Base-by-base conservation (phyloP, 73 alveolate species). In the Paramecium sonneborni region DNA sequence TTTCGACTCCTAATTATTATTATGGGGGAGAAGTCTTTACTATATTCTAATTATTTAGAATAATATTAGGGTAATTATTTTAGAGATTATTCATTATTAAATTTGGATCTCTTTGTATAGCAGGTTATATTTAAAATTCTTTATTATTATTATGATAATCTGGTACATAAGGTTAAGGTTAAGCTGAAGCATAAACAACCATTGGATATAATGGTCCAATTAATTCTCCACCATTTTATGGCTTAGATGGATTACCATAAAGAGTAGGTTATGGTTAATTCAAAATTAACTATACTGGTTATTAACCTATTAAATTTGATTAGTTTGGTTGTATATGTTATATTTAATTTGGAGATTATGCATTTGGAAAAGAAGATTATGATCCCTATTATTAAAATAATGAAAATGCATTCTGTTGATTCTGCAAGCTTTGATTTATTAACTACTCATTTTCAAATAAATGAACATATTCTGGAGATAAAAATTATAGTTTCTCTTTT, bases 171-270 rank as follows among this genome's bases (percentile, higher is more conserved):
- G 58, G 55, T 32, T 35, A 15, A n/a, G 86, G 86, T 14, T 32
- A 38, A 14, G 58, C 52, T 32, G 57, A 32, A 1, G 86, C 86
- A 72, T 72, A 72, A 1, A 72, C 86, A 34, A 72, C 35, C 57
- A 72, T 34, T 2, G 86, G 86, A 35, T 72, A 72, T n/a, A 72
- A 41, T 1, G 86, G 86, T 2, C 86, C 86, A 35, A 72, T 38
- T 6, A 72, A 72, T 72, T 72, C 86, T 1, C 86, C 86, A 0
- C 35, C n/a, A 34, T 72, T 34, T 21, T 30, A 15, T 72, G 6
- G 18, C 35, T 26, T 62, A 62, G 62, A 7, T 1, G 86, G 84
- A 67, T 67, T 8, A 67, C 48, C 58, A 34, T 72, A 38, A 11
- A 35, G 32, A 28, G 55, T 35, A 34, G 55, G 86, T 72, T 72